Evolutionary conservation across 2,329 filamentous ascomycete species (phyloP).

Genomic region (Ophidiomyces ophidiicola): DNA sequence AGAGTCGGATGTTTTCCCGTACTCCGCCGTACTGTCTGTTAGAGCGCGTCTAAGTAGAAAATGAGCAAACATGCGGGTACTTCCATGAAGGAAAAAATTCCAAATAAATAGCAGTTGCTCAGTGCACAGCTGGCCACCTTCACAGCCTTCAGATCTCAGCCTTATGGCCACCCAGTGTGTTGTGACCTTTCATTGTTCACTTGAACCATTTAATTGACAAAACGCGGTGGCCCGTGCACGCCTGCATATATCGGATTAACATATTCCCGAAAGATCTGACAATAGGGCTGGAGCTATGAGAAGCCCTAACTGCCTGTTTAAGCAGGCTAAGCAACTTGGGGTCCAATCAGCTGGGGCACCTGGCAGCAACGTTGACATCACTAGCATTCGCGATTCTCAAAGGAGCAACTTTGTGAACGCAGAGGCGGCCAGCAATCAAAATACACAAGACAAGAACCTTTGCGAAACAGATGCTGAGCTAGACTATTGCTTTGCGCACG

Average conservation of each 20-base stretch:
- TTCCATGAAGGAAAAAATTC: background rate
- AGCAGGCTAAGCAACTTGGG: background rate
- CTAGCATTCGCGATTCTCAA: background rate
- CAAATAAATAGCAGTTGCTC: background rate
- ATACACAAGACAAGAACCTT: background rate
- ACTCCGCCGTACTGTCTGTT: background rate
- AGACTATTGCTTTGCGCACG: too few relatives aligned
- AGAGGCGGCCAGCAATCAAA: background rate
- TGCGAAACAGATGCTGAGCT: background rate
- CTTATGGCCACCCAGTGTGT: background rate
- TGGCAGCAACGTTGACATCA: slow-evolving; percentile 9
- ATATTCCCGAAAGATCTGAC: background rate
- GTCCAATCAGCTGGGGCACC: slow-evolving; percentile 1
- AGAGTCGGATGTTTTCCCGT: background rate
- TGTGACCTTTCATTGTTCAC: background rate
- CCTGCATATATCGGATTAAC: background rate
- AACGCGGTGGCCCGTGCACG: slow-evolving; percentile 12
- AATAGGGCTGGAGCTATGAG: background rate
- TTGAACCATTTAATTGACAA: background rate
- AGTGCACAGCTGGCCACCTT: background rate
- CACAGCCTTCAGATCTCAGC: background rate
- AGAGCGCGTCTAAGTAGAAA: background rate
- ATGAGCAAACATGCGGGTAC: slow-evolving; percentile 4
- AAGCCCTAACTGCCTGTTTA: slow-evolving; percentile 1
- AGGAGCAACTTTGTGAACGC: slow-evolving; percentile 1